Evolutionary conservation across 306 rosid genomes (phyloP), one percentile per base, ranked within the genome.

Genomic region (Oemleria cerasiformis): DNA sequence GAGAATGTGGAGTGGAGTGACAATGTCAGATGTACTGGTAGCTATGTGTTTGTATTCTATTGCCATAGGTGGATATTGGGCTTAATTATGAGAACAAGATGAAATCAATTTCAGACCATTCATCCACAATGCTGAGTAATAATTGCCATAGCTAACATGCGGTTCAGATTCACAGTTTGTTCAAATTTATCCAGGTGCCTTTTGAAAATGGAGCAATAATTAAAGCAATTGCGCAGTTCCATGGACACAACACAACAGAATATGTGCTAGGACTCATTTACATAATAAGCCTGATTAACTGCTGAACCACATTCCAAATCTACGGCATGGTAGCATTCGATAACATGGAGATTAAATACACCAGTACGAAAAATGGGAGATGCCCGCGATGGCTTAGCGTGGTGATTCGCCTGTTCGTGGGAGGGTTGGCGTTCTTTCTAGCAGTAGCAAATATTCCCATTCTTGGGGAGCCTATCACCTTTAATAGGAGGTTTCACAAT

Each of bases 241-340:
- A 87, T 36, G 64, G 76, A 59, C 65, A 48, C 3, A 61, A 79
- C 61, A 68, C 80, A 47, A 77, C 90, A 4, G 85, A 84, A 71
- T 69, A 63, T 41, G 8, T 82, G 11, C 74, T 85, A 65, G 81
- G 86, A 3, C 70, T 78, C 54, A 50, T 92, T 1, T 89, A 86
- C 75, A 5, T 81, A 20, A 50, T 82, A 1, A 9, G 85, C 12
- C 60, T 83, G 34, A 49, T 76, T 16, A 83, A 83, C 50, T 67
- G 88, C 72, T 19, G 85, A 43, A 39, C 76, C 13, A 71, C 85
- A 63, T 92, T 71, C 84, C 97, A 81, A 85, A 17, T 89, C 20
- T 89, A 87, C 11, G 88, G 88, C 40, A 84, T 89, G 90, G 81
- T 78, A 0, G 88, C 76, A 20, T 89, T 89, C 4, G 96, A 92